Evolutionary conservation across 805 yeast genomes (phyloP).

Genomic region (Wickerhamomyces xylosicus): DNA sequence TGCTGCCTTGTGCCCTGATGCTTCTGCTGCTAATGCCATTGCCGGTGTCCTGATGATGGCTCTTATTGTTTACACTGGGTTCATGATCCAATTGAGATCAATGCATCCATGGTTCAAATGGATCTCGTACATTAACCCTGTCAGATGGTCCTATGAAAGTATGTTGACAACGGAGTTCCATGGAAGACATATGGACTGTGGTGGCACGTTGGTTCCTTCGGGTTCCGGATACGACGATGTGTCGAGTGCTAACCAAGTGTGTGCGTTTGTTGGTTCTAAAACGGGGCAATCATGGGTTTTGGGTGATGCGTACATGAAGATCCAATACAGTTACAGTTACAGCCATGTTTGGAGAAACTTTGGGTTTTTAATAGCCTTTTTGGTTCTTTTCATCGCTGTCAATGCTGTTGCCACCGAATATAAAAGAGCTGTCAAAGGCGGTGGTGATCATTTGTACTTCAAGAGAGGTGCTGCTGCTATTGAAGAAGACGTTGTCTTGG

Average conservation of each 20-base stretch:
- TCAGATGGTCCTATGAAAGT: slow-evolving; percentile 50
- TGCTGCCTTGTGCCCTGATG: slow-evolving; percentile 37
- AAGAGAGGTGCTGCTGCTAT: slow-evolving; percentile 28
- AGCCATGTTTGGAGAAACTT: slow-evolving; percentile 73
- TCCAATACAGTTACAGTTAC: slow-evolving; percentile 39
- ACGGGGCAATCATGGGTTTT: slow-evolving; percentile 25
- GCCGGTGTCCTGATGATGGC: slow-evolving; percentile 45
- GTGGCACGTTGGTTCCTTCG: slow-evolving; percentile 42
- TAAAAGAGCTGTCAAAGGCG: slow-evolving; percentile 29
- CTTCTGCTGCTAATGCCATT: slow-evolving; percentile 36
- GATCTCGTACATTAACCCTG: slow-evolving; percentile 49
- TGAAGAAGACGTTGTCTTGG: background rate
- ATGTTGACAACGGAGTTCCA: slow-evolving; percentile 59
- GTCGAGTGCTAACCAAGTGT: slow-evolving; percentile 18
- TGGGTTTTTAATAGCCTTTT: slow-evolving; percentile 51
- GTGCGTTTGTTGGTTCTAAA: background rate
- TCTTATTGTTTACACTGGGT: slow-evolving; percentile 52
- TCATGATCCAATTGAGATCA: slow-evolving; percentile 45
- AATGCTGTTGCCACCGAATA: slow-evolving; percentile 44
- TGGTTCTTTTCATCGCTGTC: slow-evolving; percentile 38
- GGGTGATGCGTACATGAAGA: slow-evolving; percentile 48
- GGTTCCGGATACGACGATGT: slow-evolving; percentile 42
- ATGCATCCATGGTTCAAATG: slow-evolving; percentile 70
- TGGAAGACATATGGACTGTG: slow-evolving; percentile 43
- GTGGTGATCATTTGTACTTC: slow-evolving; percentile 35